Evolutionary conservation across 768 basidiomycete species (phyloP).

Genomic region (Neoboletus magnificus): DNA sequence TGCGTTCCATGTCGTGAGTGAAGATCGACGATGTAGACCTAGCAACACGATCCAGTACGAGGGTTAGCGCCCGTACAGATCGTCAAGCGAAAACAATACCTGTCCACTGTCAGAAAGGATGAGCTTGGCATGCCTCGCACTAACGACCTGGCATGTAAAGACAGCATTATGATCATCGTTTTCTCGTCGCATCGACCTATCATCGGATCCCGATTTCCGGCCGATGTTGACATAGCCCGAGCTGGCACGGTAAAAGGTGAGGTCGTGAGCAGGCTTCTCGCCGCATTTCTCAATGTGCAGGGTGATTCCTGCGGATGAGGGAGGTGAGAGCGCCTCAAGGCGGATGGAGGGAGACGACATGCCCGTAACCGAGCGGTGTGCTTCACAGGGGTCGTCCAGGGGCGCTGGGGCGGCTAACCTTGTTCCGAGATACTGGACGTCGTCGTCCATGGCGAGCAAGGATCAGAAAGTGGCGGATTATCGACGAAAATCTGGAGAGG

Average conservation of each 20-base stretch:
- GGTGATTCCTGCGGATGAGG: constrained; percentile 46
- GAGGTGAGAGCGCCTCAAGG: constrained; percentile 11
- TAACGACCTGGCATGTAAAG: constrained; percentile 77
- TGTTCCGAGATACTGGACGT: constrained; percentile 58
- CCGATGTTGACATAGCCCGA: constrained; percentile 61
- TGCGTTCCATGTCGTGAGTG: constrained; percentile 78
- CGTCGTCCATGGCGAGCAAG: constrained; percentile 47
- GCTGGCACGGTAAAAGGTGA: constrained; percentile 52
- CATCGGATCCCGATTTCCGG: constrained; percentile 54
- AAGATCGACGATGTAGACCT: constrained; percentile 72
- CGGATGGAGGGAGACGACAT: constrained; percentile 22
- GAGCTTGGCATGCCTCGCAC: constrained; percentile 75
- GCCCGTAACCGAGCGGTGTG: constrained; percentile 42
- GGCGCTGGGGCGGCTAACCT: constrained; percentile 30
- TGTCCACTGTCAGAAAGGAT: constrained; percentile 66
- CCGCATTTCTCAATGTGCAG: constrained; percentile 56
- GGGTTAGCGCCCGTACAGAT: constrained; percentile 19
- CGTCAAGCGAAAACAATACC: constrained; percentile 38
- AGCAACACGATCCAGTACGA: not conserved
- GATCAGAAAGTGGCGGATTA: not conserved
- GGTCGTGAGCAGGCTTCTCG: constrained; percentile 40
- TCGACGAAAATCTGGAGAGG: not conserved
- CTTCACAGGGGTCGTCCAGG: constrained; percentile 26
- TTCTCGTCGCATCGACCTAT: constrained; percentile 37
- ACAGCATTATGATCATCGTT: constrained; percentile 49